Percentiles rank a stretch among this genome's conserved stretches.
Conservation (phyloP, 768 basidiomycete species). For the Termitomyces sp. region DNA sequence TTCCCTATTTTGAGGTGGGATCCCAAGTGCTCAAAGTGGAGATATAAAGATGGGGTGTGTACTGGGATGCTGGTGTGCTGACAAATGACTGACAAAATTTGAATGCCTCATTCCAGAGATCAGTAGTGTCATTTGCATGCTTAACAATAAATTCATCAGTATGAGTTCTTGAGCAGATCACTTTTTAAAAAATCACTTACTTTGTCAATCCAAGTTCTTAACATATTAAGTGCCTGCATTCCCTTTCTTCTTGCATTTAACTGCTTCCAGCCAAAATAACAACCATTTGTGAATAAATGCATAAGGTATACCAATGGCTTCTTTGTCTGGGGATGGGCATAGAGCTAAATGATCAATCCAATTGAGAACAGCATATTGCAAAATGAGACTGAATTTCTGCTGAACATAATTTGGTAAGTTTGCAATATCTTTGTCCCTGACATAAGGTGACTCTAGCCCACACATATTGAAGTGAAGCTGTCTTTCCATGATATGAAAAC, state of each 20-base stretch:
- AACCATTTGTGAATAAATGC: neutral
- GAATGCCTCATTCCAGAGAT: neutral
- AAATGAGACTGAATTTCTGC: neutral
- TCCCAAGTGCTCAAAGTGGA: neutral
- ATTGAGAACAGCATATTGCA: constrained; percentile 4
- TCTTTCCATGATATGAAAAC: neutral
- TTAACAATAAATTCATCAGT: neutral
- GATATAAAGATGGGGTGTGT: constrained; percentile 1
- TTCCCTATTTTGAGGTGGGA: neutral
- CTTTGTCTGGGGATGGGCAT: neutral
- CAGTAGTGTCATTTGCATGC: neutral
- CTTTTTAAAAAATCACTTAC: neutral
- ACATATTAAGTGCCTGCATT: neutral
- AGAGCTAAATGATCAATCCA: neutral
- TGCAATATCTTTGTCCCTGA: neutral
- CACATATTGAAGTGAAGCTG: constrained; percentile 3
- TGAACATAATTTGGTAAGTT: neutral
- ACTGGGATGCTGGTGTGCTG: neutral
- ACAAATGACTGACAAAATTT: constrained; percentile 4
- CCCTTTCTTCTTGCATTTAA: neutral
- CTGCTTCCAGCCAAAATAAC: neutral
- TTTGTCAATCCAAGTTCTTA: neutral
- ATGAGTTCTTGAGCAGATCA: neutral
- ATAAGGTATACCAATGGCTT: neutral
- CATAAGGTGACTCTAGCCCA: neutral